Evolutionary conservation across 1,284 basidiomycete genomes (phyloP), one percentile per base, ranked within the genome.

Genomic region (Austropuccinia psidii): DNA sequence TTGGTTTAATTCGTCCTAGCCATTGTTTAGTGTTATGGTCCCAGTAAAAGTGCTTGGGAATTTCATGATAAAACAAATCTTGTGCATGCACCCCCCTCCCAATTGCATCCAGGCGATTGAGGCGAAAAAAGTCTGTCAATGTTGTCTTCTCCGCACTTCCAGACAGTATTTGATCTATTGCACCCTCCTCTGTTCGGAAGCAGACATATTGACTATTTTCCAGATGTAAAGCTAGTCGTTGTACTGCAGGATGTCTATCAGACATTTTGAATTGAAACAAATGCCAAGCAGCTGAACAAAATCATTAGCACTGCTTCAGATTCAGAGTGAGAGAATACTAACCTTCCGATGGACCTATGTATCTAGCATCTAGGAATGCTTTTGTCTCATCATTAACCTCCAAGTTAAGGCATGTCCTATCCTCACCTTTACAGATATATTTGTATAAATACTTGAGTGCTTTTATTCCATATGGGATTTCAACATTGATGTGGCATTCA

Each of bases 401-500:
- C 2, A 66, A 5, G 1, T 47, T 5, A n/a, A 84, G 49, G 5
- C 80, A 79, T 0, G 79, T 79, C 0, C 79, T 76, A 76, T 85
- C 84, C 27, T 76, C 69, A 0, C 85, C 85, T 75, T 85, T 85
- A 75, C 83, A 79, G 43, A 84, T 79, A 75, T 85, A 85, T 74
- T 85, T 85, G 78, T 82, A 81, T 2, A 81, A 74, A 74, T 85
- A 85, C 75, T 85, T 84, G 75, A 83, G 64, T 0, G 81, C 78
- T 0, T 70, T 70, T 27, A 84, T 73, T 0, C 78, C 79, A 4
- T 78, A 75, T 1, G 77, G 79, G 66, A 81, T 80, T 67, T 84
- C 82, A 0, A 84, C 76, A 75, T 86, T 86, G 75, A 86, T 84
- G 75, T 86, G 85, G 70, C 84, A 85, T 24, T 82, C 50, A 50